Evolutionary conservation across 768 basidiomycete genomes (phyloP).

Genomic region (Kwoniella heveanensis): DNA sequence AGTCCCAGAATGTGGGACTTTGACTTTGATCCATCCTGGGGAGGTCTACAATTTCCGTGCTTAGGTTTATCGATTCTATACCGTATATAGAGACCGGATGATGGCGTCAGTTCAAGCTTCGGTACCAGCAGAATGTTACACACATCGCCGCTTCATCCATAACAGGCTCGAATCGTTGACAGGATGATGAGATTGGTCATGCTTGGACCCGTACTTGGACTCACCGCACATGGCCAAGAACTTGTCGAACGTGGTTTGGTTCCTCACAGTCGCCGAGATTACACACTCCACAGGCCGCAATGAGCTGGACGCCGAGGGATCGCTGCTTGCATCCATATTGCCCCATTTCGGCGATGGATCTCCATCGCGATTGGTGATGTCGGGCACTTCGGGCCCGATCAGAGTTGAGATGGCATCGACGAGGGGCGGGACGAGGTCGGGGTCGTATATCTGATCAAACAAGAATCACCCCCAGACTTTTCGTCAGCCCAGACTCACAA

Average conservation of each 20-base stretch:
- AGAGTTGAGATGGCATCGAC: conserved; percentile 37
- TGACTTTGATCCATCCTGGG: conserved; percentile 10
- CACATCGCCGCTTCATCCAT: too few relatives aligned
- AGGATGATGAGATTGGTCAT: neutral
- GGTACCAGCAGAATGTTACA: too few relatives aligned
- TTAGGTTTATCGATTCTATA: conserved; percentile 18
- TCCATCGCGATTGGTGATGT: too few relatives aligned
- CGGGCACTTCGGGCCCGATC: conserved; percentile 10
- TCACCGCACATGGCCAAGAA: conserved; percentile 42
- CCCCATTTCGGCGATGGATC: too few relatives aligned
- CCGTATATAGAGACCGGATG: too few relatives aligned
- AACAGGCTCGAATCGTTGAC: too few relatives aligned
- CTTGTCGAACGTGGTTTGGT: conserved; percentile 40
- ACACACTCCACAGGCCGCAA: conserved; percentile 23
- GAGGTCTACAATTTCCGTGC: conserved; percentile 19
- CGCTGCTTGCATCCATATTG: too few relatives aligned
- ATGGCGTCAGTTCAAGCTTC: too few relatives aligned
- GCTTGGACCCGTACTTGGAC: conserved; percentile 5
- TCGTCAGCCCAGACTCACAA: neutral
- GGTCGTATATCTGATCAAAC: conserved; percentile 51
- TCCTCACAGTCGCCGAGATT: conserved; percentile 52
- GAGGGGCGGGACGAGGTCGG: conserved; percentile 47
- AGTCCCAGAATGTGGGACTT: conserved; percentile 43
- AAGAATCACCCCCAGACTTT: neutral
- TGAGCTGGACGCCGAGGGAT: neutral